Evolutionary conservation across 2,329 filamentous ascomycete species (phyloP).

Genomic region (Trichoderma sp.): DNA sequence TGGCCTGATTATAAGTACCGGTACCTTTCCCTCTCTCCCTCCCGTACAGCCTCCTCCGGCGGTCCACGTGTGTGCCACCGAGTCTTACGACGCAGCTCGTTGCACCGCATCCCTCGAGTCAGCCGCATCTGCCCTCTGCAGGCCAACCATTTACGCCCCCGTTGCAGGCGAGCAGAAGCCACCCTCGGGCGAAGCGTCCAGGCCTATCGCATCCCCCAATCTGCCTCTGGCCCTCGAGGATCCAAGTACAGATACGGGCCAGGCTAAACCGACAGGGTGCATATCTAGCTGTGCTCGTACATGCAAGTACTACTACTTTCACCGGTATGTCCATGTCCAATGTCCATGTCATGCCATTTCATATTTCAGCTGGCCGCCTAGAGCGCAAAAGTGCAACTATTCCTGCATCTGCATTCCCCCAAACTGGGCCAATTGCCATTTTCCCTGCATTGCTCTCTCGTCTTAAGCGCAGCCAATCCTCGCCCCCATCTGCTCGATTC

Average conservation of each 20-base stretch:
- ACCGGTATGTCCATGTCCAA: background rate
- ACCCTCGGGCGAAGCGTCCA: background rate
- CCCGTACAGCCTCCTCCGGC: constrained; percentile 8
- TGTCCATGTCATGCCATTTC: background rate
- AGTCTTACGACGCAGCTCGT: constrained; percentile 18
- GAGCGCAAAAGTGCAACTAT: background rate
- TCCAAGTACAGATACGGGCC: background rate
- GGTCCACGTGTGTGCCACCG: constrained; percentile 21
- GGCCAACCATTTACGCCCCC: constrained; percentile 17
- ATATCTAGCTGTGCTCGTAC: background rate
- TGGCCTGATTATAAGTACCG: background rate
- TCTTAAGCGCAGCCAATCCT: background rate
- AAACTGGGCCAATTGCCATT: background rate
- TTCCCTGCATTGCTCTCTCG: background rate
- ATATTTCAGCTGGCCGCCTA: background rate
- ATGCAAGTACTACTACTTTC: background rate
- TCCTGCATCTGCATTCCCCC: background rate
- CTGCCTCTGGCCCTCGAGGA: background rate
- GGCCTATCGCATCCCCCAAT: background rate
- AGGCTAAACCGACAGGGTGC: background rate
- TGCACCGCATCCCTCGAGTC: constrained; percentile 11
- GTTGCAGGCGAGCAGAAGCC: constrained; percentile 2
- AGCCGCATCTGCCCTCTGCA: constrained; percentile 8
- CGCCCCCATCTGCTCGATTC: background rate
- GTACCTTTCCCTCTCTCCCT: background rate